Percentiles rank a stretch among this genome's conserved stretches.
These are phyloP conservation scores for Dactylonectria estremocensis DNA, from an alignment of 2,329 filamentous ascomycete genomes.

Conservation along the genomic window DNA sequence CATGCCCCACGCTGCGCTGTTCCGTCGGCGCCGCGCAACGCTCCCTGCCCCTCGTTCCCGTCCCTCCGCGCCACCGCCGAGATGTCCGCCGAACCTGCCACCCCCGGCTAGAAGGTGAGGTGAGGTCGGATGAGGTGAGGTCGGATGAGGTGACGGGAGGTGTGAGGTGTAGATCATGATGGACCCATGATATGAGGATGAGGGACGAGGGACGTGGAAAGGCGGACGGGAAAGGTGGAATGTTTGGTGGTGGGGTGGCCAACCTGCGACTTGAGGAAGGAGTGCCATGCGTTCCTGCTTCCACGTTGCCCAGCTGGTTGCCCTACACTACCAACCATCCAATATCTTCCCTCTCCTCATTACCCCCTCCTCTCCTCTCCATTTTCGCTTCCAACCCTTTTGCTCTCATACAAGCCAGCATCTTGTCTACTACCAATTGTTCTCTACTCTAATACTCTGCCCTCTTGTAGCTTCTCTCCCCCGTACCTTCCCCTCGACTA, in stretches of 20 bases:
- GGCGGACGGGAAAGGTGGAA: background rate
- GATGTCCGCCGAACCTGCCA: background rate
- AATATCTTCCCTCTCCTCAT: constrained; percentile 24
- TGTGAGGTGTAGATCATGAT: background rate
- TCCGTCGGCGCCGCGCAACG: constrained; percentile 33
- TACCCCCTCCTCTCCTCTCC: constrained; percentile 30
- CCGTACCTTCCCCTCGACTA: constrained; percentile 11
- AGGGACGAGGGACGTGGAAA: background rate
- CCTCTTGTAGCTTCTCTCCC: constrained; percentile 18
- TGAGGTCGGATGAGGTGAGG: constrained; percentile 6
- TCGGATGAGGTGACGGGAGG: constrained; percentile 10
- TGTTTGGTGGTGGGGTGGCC: background rate
- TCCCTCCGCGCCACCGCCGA: constrained; percentile 35
- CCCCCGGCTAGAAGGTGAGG: constrained; percentile 7
- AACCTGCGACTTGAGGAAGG: constrained; percentile 22
- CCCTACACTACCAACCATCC: background rate
- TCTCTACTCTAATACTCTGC: constrained; percentile 26
- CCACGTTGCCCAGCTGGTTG: constrained; percentile 22
- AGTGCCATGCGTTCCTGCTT: constrained; percentile 22
- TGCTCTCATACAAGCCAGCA: background rate
- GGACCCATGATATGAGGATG: too few species aligned
- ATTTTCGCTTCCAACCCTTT: background rate
- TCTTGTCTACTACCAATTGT: constrained; percentile 1
- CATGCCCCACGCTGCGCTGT: constrained; percentile 39
- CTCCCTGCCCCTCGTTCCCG: constrained; percentile 33